Evolutionary conservation across 2,329 filamentous ascomycete genomes (phyloP).

Genomic region (Curvularia verruculosa): DNA sequence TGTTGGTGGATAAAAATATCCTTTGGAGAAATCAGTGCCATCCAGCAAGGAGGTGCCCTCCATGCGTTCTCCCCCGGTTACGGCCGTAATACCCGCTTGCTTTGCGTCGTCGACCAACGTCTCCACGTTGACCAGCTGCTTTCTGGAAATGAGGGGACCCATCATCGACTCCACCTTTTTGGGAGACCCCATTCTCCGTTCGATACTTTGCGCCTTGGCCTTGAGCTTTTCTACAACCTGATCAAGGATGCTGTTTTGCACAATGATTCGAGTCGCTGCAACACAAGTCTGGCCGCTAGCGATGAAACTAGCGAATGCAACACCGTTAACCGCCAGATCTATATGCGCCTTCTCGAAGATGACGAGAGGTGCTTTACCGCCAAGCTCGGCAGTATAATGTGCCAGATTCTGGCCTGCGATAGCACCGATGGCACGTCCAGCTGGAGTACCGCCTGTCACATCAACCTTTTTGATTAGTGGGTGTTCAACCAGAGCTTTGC

Average conservation of each 20-base stretch:
- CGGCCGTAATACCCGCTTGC: constrained; percentile 48
- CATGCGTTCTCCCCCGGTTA: constrained; percentile 59
- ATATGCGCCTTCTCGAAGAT: constrained; percentile 47
- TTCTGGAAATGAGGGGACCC: constrained; percentile 67
- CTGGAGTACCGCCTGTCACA: constrained; percentile 48
- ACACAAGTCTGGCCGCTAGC: constrained; percentile 64
- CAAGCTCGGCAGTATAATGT: constrained; percentile 47
- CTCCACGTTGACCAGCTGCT: constrained; percentile 51
- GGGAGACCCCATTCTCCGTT: constrained; percentile 63
- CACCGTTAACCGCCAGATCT: constrained; percentile 48
- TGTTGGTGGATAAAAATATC: constrained; percentile 58
- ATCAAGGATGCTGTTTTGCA: constrained; percentile 54
- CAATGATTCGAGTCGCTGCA: constrained; percentile 61
- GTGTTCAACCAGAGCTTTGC: constrained; percentile 46
- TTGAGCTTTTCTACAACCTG: constrained; percentile 50
- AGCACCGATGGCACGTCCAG: constrained; percentile 46
- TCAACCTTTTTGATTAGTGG: constrained; percentile 48
- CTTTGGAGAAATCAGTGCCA: constrained; percentile 58
- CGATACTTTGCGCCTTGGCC: constrained; percentile 58
- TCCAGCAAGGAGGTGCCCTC: constrained; percentile 57
- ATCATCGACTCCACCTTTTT: constrained; percentile 65
- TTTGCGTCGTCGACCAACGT: constrained; percentile 46
- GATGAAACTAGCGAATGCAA: constrained; percentile 55
- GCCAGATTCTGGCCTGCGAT: constrained; percentile 46
- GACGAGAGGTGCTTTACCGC: constrained; percentile 48